Base-by-base conservation (phyloP, 371 early-diverging fungal genomes). In the Rhizopus sp. region DNA sequence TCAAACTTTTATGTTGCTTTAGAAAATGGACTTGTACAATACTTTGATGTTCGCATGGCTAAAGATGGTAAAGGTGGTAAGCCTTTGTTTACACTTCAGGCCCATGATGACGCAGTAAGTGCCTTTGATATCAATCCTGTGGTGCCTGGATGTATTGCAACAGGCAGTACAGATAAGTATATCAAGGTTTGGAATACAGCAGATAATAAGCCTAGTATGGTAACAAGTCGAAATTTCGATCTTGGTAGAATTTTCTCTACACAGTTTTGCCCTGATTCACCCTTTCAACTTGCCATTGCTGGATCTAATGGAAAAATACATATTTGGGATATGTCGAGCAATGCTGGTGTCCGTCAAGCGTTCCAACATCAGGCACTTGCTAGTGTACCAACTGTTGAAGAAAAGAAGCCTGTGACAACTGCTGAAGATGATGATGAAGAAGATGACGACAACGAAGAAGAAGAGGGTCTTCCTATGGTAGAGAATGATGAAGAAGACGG, bases 181-280 rank as follows among this genome's bases (percentile, higher is more conserved):
- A 88, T 94, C 77, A 98, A 97, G 79, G 77, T 98, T 44, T 98
- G 99, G 99, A 86, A 88, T 57, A 81, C 93, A 7, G 78, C 83
- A 7, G 80, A 89, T 35, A 77, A 77, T 68, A 77, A 83, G 61
- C 93, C 93, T 1, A 83, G 81, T 52, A 83, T 93, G 85, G 86
- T 91, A 1, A 80, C 91, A 8, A 87, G 86, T 66, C 81, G 93
- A 41, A 89, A 95, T 66, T 81, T 93, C 46, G 92, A 86, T 60
- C 72, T 86, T 38, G 98, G 98, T 35, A 88, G 90, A 53, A 89
- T 98, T 29, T 98, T 96, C 72, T 76, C 89, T 23, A 70, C 89
- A 3, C 75, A 77, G 23, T 95, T 96, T 79, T 93, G 92, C 63
- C 89, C 92, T 4, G 96, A 98, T 73, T 81, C 92, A 29, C 90